phyloP scores from a whole-genome alignment of 2,329 filamentous ascomycete genomes.

The Microascus cirrosus region DNA sequence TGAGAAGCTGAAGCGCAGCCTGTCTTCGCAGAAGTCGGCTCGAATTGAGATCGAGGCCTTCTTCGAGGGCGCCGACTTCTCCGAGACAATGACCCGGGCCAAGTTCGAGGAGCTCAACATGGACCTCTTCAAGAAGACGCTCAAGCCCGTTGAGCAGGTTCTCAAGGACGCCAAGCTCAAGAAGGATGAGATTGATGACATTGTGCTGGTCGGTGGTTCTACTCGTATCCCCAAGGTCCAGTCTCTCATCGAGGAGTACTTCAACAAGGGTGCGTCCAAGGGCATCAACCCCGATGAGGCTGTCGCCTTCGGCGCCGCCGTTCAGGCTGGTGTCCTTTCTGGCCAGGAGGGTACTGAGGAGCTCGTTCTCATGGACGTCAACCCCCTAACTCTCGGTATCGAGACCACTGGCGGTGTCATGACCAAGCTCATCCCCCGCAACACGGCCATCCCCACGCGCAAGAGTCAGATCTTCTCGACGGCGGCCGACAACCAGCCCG shows the following conservation, averaged over 20 bases:
- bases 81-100: slow-evolving; percentile 92
- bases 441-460: slow-evolving; percentile 88
- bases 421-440: slow-evolving; percentile 91
- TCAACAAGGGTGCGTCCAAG: slow-evolving; percentile 98
- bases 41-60: slow-evolving; percentile 96
- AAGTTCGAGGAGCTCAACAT: slow-evolving; percentile 99
- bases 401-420: slow-evolving; percentile 97
- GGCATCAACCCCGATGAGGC: slow-evolving; percentile 99
- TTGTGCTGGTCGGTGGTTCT: slow-evolving; percentile 95
- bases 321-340: slow-evolving; percentile 91
- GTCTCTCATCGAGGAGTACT: slow-evolving; percentile 89
- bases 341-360: slow-evolving; percentile 73
- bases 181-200: slow-evolving; percentile 91
- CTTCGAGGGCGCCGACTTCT: slow-evolving; percentile 95
- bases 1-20: slow-evolving; percentile 97
- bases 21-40: slow-evolving; percentile 87
- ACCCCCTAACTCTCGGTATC: slow-evolving; percentile 91
- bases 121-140: slow-evolving; percentile 97
- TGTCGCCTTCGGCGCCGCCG: slow-evolving; percentile 93
- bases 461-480: slow-evolving; percentile 98
- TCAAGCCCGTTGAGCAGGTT: slow-evolving; percentile 97
- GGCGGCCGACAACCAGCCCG: slow-evolving; percentile 90
- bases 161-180: slow-evolving; percentile 96
- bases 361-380: slow-evolving; percentile 92
- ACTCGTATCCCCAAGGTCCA: slow-evolving; percentile 99